Percentiles rank a stretch among this genome's conserved stretches.
Evolutionary conservation across 169 alveolate species (phyloP).

Genomic region (Theileria orientalis): DNA sequence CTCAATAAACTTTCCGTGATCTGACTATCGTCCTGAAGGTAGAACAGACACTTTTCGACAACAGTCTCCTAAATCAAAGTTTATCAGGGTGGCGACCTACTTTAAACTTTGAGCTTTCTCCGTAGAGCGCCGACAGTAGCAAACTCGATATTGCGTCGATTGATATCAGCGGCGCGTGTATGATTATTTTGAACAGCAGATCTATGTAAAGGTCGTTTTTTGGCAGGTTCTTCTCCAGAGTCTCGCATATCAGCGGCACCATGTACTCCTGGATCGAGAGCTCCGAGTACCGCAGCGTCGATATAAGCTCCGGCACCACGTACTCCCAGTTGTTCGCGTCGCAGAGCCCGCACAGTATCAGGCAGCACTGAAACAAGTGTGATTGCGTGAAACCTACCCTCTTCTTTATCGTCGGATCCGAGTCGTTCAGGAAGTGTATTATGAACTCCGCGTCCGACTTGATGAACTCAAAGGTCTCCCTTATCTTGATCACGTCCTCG

Average conservation of each 20-base stretch:
- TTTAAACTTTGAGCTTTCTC: constrained; percentile 36
- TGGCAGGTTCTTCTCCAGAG: constrained; percentile 87
- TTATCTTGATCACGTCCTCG: constrained; percentile 17
- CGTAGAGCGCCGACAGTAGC: constrained; percentile 20
- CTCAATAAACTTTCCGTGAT: constrained; percentile 38
- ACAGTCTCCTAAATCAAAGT: neutral
- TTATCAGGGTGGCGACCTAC: neutral
- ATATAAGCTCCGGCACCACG: constrained; percentile 87
- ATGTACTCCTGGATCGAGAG: constrained; percentile 88
- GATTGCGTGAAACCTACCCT: constrained; percentile 79
- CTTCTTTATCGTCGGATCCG: constrained; percentile 37
- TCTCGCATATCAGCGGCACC: constrained; percentile 86
- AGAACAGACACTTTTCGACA: neutral
- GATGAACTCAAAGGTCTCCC: neutral
- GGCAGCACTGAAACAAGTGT: constrained; percentile 85
- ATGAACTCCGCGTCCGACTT: constrained; percentile 41
- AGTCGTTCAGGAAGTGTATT: constrained; percentile 34
- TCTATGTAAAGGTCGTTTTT: constrained; percentile 89
- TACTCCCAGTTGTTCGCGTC: constrained; percentile 81
- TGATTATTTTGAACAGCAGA: constrained; percentile 86
- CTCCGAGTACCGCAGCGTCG: constrained; percentile 86
- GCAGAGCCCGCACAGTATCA: constrained; percentile 86
- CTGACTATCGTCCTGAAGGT: neutral
- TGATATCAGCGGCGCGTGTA: constrained; percentile 73
- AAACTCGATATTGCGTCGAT: neutral